Evolutionary conservation across 1,139 yeast species (phyloP).

Genomic region (Wickerhamomyces sp.): DNA sequence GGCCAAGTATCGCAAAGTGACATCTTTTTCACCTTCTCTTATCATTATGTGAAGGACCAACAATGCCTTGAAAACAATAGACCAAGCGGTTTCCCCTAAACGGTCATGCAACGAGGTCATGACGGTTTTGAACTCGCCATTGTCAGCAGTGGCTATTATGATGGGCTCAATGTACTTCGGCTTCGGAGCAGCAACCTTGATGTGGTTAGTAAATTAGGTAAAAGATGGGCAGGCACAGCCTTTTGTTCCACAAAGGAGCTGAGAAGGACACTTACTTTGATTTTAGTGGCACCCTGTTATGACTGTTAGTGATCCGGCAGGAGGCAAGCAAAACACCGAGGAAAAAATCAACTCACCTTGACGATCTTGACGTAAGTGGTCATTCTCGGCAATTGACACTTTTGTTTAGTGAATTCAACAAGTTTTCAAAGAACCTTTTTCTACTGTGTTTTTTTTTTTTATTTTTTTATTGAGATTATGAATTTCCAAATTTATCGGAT

Average conservation of each 20-base stretch:
- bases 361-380: slow-evolving; percentile 54
- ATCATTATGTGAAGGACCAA: slow-evolving; percentile 87
- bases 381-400: too few species aligned
- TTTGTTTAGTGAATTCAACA: too few species aligned
- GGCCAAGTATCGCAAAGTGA: slow-evolving; percentile 61
- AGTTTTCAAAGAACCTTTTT: too few species aligned
- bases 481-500: too few species aligned
- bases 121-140: slow-evolving; percentile 61
- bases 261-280: slow-evolving; percentile 26
- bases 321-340: neutral
- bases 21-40: slow-evolving; percentile 80
- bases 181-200: slow-evolving; percentile 91
- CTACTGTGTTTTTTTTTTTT: too few species aligned
- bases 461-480: too few species aligned
- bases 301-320: neutral
- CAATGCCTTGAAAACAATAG: slow-evolving; percentile 80
- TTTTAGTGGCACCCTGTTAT: slow-evolving; percentile 58
- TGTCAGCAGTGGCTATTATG: slow-evolving; percentile 63
- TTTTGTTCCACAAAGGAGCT: neutral
- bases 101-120: slow-evolving; percentile 60
- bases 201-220: neutral
- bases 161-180: slow-evolving; percentile 94
- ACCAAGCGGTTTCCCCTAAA: slow-evolving; percentile 80
- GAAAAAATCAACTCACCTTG: slow-evolving; percentile 35
- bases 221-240: neutral